Evolutionary conservation across 2,329 filamentous ascomycete species (phyloP), one percentile per base, ranked within the genome.

Genomic region (Sporothrix sp.): DNA sequence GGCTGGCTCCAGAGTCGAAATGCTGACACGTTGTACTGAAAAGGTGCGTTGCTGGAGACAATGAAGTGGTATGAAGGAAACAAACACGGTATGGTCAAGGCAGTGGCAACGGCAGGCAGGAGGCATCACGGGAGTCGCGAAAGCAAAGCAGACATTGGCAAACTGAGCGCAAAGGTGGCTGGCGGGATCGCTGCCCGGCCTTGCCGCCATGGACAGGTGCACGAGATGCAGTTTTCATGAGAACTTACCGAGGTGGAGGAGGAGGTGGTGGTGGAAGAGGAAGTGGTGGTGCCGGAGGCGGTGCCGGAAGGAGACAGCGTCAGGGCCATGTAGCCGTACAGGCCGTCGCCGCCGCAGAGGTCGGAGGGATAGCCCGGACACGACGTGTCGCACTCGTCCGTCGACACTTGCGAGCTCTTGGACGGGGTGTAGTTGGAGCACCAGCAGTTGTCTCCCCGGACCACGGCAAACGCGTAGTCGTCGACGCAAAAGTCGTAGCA

Each of bases 351-450:
- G 54, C 86, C 86, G 60, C 86, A 91, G 10, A 70, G 65, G 56
- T 90, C 84, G 1, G 48, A 30, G 0, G 78, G 78, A 61, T 75
- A 91, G n/a, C 84, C 86, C 8, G 84, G 84, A 58, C 86, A 91
- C 14, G 65, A 46, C 0, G 63, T 63, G 56, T 73, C 65, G 66
- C 86, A 91, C 20, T 73, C 58, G 30, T 55, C 57, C 2, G 66
- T 63, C 20, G 67, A 60, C 46, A 72, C 67, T 50, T 70, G 63
- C 28, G 62, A 63, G 18, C 60, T 61, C 28, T 67, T 56, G 45
- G 69, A 69, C 8, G 86, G 86, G 2, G 73, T 72, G 59, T 81
- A 81, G 62, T 88, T 75, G 33, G 83, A 82, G 63, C 86, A 91
- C 84, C 84, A 91, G 62, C 86, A 91, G 47, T 72, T 65, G 28